Conservation (phyloP, 352 stramenopile species). For the Paralagenidium karlingii region DNA sequence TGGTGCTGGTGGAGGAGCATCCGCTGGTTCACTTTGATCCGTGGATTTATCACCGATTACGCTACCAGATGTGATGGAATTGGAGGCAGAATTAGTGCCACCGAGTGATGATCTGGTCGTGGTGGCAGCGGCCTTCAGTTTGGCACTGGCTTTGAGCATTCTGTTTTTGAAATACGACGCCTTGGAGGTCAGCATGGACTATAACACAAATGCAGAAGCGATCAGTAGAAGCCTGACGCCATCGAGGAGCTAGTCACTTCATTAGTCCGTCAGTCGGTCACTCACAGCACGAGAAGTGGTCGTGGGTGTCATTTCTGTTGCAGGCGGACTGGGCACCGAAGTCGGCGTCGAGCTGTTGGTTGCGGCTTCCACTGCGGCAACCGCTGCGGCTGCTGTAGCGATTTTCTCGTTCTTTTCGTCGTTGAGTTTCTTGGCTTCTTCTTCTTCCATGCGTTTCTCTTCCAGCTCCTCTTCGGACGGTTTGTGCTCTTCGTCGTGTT, state of each 20-base stretch:
- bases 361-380: background rate
- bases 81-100: no score
- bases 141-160: conserved; percentile 29
- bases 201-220: no score
- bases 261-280: no score
- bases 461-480: conserved; percentile 63
- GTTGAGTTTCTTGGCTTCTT: conserved; percentile 75
- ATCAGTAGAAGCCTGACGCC: no score
- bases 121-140: no score
- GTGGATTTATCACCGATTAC: no score
- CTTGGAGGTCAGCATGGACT: conserved; percentile 33
- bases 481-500: conserved; percentile 17
- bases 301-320: conserved; percentile 1
- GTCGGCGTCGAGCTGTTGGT: background rate
- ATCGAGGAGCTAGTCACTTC: no score
- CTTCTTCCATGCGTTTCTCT: conserved; percentile 81
- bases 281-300: no score
- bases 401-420: conserved; percentile 58
- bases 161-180: conserved; percentile 71
- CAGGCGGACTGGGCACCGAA: conserved; percentile 1
- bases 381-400: background rate
- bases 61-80: no score
- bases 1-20: conserved; percentile 6
- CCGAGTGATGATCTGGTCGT: no score
- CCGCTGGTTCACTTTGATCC: conserved; percentile 4